phyloP scores from a whole-genome alignment of 2,329 filamentous ascomycete species.

The Aspergillus cejpii region DNA sequence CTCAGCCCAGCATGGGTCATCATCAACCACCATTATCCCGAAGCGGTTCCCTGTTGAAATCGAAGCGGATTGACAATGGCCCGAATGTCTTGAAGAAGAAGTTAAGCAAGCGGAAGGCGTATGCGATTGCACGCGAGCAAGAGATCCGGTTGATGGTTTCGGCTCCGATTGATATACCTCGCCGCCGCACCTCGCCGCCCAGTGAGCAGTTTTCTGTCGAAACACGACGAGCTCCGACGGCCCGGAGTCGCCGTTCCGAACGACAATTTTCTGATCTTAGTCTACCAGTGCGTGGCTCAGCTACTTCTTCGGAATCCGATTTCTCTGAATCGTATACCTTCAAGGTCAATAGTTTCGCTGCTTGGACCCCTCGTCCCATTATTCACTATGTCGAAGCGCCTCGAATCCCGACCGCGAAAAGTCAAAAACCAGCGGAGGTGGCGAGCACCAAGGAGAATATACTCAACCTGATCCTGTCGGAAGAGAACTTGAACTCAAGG shows the following conservation, averaged over 20 bases:
- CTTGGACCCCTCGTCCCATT: constrained; percentile 78
- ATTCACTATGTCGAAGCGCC: constrained; percentile 66
- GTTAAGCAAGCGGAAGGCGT: constrained; percentile 68
- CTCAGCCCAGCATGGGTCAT: constrained; percentile 34
- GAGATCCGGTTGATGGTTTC: constrained; percentile 82
- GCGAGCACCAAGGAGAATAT: constrained; percentile 48
- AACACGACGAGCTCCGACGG: constrained; percentile 43
- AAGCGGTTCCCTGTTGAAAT: constrained; percentile 46
- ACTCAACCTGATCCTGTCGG: constrained; percentile 51
- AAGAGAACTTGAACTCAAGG: constrained; percentile 56
- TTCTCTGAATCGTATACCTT: constrained; percentile 69
- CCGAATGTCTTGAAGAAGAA: constrained; percentile 56
- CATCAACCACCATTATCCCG: constrained; percentile 40
- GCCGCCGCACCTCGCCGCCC: constrained; percentile 54
- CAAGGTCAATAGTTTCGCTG: constrained; percentile 70
- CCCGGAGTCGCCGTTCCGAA: constrained; percentile 51
- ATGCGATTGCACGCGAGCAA: constrained; percentile 72
- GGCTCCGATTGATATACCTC: constrained; percentile 55
- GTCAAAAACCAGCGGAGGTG: constrained; percentile 44
- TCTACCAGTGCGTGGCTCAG: constrained; percentile 64
- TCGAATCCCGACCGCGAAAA: constrained; percentile 47
- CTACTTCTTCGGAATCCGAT: constrained; percentile 69
- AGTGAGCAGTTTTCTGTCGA: constrained; percentile 55
- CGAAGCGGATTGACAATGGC: constrained; percentile 56
- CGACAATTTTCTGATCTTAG: constrained; percentile 66